Base-by-base conservation (phyloP, 2,329 filamentous ascomycete genomes). In the Nemania diffusa region DNA sequence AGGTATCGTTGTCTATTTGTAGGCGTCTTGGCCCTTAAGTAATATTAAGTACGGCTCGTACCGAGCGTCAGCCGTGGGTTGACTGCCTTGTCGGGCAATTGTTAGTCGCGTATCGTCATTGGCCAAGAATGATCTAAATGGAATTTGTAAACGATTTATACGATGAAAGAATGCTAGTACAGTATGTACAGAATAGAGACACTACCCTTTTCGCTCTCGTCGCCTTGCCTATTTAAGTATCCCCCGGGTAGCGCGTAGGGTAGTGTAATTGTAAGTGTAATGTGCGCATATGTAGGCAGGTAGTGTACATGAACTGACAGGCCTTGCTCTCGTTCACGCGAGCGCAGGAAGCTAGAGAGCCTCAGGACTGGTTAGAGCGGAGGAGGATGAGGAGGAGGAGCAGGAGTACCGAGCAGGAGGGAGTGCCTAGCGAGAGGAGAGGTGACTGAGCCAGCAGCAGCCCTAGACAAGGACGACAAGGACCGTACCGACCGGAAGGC, bases 141-240 rank as follows among this genome's bases (percentile, higher is more conserved):
- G 67, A 66, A 68, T 65, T 44, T 65, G 46, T 46, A 52, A 53
- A 61, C 29, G 37, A 57, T 42, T 50, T 59, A 63, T 24, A 40
- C 37, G 53, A 62, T 46, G 40, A n/a, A 20, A 46, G 37, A 7
- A 9, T 42, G 46, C 29, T 24, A 7, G 13, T 40, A 56, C 53
- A 42, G 32, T 56, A 56, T 27, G 34, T 56, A 56, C 53, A 42
- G 32, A 42, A 56, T 27, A 20, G 42, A 42, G n/a, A 42, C 53
- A 42, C 34, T 20, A 50, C 40, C 37, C 40, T 60, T 44, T 48
- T 44, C 27, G 34, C 55, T 46, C 63, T 34, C 15, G 55, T 67
- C 64, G 64, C 60, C 53, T 67, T 69, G 13, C 67, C 67, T 50
- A 53, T 62, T 69, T 29, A 26, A 67, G 67, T 57, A 69, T 69